Conservation (phyloP, 768 basidiomycete species). For the Termitomyces heimii region DNA sequence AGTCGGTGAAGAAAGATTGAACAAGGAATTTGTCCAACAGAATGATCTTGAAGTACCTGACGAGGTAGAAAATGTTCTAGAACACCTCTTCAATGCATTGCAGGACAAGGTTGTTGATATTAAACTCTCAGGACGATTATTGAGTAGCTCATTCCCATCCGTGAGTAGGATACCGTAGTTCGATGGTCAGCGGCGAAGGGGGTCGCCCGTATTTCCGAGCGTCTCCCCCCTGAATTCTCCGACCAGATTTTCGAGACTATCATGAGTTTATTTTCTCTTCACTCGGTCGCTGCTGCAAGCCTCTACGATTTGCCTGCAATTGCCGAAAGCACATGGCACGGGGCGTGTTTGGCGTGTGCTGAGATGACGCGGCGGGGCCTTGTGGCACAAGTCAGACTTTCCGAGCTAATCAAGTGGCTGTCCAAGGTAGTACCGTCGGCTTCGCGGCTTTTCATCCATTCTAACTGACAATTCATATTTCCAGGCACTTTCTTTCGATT, state of each 20-base stretch:
- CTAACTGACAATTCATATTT: background rate
- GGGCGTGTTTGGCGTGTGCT: conserved; percentile 86
- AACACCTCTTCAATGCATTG: conserved; percentile 63
- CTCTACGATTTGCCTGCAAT: conserved; percentile 68
- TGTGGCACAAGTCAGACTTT: conserved; percentile 49
- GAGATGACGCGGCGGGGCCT: conserved; percentile 86
- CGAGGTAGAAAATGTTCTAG: conserved; percentile 68
- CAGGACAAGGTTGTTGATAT: conserved; percentile 66
- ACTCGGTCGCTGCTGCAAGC: conserved; percentile 56
- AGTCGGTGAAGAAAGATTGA: conserved; percentile 16
- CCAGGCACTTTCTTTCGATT: conserved; percentile 88
- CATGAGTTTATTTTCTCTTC: conserved; percentile 70
- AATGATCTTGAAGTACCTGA: conserved; percentile 67
- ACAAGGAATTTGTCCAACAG: conserved; percentile 16
- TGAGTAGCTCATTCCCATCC: background rate
- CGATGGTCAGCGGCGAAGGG: conserved; percentile 95
- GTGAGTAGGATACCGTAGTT: conserved; percentile 80
- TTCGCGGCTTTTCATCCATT: background rate
- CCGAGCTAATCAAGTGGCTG: conserved; percentile 70
- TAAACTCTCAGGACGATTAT: background rate
- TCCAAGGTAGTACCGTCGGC: conserved; percentile 52
- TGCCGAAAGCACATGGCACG: conserved; percentile 93
- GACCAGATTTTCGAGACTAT: conserved; percentile 81
- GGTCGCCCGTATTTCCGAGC: conserved; percentile 76
- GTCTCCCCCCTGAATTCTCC: conserved; percentile 70